Evolutionary conservation across 805 yeast species (phyloP).

Genomic region (Candida awuae): DNA sequence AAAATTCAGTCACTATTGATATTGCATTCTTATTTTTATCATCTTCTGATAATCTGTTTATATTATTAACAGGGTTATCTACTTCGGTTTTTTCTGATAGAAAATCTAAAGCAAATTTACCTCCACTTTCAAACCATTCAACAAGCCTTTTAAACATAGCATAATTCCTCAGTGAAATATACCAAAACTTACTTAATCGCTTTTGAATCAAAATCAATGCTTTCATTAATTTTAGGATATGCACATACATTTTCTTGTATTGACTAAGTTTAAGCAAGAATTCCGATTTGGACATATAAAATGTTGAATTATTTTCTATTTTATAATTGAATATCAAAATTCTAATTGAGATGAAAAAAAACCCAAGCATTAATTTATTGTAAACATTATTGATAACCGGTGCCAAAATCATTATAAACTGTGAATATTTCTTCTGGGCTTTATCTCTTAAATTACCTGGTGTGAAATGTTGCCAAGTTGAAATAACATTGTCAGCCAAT

Average conservation of each 20-base stretch:
- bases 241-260: slow-evolving; percentile 3
- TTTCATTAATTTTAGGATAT: slow-evolving; percentile 6
- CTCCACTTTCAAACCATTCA: slow-evolving; percentile 13
- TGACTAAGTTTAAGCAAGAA: background rate
- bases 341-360: slow-evolving; percentile 8
- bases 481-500: background rate
- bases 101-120: slow-evolving; percentile 1
- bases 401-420: background rate
- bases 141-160: slow-evolving; percentile 7
- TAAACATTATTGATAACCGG: slow-evolving; percentile 2
- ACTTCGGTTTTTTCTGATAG: background rate
- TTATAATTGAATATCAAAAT: slow-evolving; percentile 4
- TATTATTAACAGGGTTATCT: background rate
- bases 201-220: slow-evolving; percentile 1
- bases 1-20: too few relatives aligned
- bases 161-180: slow-evolving; percentile 8
- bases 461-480: slow-evolving; percentile 1
- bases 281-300: too few relatives aligned
- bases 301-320: background rate
- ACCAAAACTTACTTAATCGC: slow-evolving; percentile 8
- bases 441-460: background rate
- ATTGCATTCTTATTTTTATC: too few relatives aligned
- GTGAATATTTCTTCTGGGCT: too few relatives aligned
- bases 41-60: too few relatives aligned
- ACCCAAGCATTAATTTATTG: slow-evolving; percentile 2